phyloP scores from a whole-genome alignment of 2,329 filamentous ascomycete genomes.

The Polychaeton citri region DNA sequence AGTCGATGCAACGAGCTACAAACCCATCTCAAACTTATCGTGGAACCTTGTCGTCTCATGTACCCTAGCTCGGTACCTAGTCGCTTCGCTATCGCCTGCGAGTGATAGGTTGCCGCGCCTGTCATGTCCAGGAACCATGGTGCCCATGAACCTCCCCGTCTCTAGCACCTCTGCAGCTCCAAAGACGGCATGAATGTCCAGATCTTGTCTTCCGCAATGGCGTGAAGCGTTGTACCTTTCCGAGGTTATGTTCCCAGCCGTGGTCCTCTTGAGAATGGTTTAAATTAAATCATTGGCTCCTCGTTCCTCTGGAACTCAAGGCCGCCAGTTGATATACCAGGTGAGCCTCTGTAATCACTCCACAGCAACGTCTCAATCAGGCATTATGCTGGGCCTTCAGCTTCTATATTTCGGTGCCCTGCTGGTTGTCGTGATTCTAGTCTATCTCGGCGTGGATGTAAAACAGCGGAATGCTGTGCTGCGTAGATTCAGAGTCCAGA shows the following conservation, averaged over 20 bases:
- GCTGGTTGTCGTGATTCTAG: slow-evolving; percentile 17
- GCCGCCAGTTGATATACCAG: no score
- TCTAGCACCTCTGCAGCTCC: slow-evolving; percentile 1
- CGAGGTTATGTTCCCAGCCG: no score
- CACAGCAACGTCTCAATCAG: no score
- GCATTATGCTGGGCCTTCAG: no score
- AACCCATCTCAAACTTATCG: no score
- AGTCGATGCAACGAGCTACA: neutral
- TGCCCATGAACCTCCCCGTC: neutral
- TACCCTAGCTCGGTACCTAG: no score
- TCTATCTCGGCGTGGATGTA: slow-evolving; percentile 18
- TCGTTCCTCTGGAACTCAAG: no score
- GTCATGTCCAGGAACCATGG: neutral
- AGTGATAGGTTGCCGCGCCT: neutral
- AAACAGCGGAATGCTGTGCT: slow-evolving; percentile 28
- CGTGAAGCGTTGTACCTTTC: neutral
- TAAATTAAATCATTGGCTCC: no score
- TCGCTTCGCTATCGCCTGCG: neutral
- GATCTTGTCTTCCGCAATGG: neutral
- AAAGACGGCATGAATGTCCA: slow-evolving; percentile 2
- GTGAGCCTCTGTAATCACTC: no score
- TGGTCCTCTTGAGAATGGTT: no score
- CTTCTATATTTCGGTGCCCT: slow-evolving; percentile 1
- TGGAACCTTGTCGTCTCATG: no score
- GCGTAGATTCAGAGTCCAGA: slow-evolving; percentile 24